Conservation (phyloP, 805 yeast genomes). For the Saturnispora saitoi region DNA sequence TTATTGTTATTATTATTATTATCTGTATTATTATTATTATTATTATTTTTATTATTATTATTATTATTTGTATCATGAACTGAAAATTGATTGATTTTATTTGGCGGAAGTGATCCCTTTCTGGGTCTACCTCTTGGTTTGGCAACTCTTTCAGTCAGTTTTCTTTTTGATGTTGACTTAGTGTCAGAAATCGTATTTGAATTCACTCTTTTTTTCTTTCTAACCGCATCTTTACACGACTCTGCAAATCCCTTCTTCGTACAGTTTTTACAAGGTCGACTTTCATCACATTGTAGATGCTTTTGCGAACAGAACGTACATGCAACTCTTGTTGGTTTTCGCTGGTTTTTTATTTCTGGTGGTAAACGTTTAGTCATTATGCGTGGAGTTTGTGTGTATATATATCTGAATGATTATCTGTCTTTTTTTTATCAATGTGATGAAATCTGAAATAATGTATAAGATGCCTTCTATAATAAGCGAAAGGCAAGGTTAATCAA, state of each 20-base stretch:
- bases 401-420: too few species aligned
- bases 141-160: neutral
- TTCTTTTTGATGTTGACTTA: neutral
- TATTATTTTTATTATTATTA: neutral
- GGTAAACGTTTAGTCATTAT: conserved; percentile 54
- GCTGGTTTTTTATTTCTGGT: conserved; percentile 39
- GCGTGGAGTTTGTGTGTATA: too few species aligned
- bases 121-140: conserved; percentile 7
- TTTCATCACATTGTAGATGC: conserved; percentile 63
- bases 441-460: too few species aligned
- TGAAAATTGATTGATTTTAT: neutral
- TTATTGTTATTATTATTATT: neutral
- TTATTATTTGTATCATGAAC: neutral
- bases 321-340: conserved; percentile 62
- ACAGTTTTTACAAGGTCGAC: conserved; percentile 68
- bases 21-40: neutral
- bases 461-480: too few species aligned
- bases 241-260: conserved; percentile 46
- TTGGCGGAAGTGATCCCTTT: neutral
- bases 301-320: conserved; percentile 66
- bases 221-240: conserved; percentile 47
- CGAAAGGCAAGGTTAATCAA: too few species aligned
- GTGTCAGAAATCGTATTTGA: neutral
- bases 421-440: too few species aligned
- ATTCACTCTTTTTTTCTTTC: conserved; percentile 31